These are phyloP conservation scores for Vicia sativa DNA, from an alignment of 306 rosid genomes.

Conservation along the genomic window DNA sequence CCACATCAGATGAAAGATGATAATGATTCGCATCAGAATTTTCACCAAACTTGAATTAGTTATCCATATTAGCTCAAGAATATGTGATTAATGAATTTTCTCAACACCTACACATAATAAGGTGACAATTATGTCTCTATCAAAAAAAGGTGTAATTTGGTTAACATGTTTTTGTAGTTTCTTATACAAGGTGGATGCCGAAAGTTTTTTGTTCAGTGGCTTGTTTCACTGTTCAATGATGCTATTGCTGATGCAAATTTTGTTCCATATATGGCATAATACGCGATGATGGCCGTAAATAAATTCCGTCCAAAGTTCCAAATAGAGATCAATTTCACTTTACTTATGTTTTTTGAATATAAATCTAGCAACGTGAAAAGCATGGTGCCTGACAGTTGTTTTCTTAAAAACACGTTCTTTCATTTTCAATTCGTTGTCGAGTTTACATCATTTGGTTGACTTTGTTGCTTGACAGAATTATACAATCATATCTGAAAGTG, in stretches of 20 bases:
- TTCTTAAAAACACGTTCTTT: neutral
- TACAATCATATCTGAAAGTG: constrained; percentile 15
- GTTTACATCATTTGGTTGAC: constrained; percentile 34
- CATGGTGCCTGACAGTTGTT: constrained; percentile 29
- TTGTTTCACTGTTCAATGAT: constrained; percentile 26
- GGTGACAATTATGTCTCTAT: constrained; percentile 1
- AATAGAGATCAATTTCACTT: neutral
- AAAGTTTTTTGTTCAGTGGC: constrained; percentile 17
- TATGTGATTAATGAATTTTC: no score
- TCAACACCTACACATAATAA: no score
- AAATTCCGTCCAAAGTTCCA: no score
- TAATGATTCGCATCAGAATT: no score
- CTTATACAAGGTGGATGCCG: constrained; percentile 28
- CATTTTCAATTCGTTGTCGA: constrained; percentile 10
- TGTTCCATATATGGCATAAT: constrained; percentile 7
- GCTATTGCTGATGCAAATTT: constrained; percentile 26
- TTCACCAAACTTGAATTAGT: no score
- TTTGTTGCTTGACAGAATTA: constrained; percentile 19
- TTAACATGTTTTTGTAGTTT: constrained; percentile 21
- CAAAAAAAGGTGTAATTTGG: constrained; percentile 22
- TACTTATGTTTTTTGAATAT: no score
- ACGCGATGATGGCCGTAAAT: constrained; percentile 28
- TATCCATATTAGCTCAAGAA: no score
- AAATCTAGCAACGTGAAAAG: constrained; percentile 5
- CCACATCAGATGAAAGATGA: no score